Percentiles rank a stretch among this genome's conserved stretches.
Conservation (phyloP, 176 grass and related monocot genomes). For the Musa troglodytarum region DNA sequence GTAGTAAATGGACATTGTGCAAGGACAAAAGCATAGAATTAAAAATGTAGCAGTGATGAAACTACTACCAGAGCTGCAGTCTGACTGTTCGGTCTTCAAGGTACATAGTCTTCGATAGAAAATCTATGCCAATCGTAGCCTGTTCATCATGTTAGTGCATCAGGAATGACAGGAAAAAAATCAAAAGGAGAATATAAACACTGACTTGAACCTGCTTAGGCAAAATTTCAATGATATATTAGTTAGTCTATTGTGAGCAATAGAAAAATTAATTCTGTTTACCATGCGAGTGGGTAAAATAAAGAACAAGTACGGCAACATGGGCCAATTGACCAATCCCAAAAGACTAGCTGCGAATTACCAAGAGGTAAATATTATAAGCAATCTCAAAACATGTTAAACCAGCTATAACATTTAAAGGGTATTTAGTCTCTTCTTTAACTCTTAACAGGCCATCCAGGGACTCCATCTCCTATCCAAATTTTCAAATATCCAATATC, state of each 20-base stretch:
- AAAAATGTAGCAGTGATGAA: background rate
- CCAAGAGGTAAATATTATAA: background rate
- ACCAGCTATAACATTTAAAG: background rate
- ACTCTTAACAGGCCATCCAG: too few relatives aligned
- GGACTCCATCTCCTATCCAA: too few relatives aligned
- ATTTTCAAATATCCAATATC: too few relatives aligned
- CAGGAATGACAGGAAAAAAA: background rate
- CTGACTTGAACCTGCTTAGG: background rate
- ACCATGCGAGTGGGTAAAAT: background rate
- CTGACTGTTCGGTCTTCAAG: constrained; percentile 14
- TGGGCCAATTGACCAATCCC: too few relatives aligned
- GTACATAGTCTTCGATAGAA: constrained; percentile 19
- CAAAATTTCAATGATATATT: background rate
- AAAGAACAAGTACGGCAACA: background rate
- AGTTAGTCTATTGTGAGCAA: background rate
- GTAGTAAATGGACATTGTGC: background rate
- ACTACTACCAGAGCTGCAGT: constrained; percentile 5
- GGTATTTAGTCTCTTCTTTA: background rate
- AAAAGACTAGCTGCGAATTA: too few relatives aligned
- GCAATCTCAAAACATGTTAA: background rate
- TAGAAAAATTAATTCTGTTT: background rate
- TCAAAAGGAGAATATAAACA: background rate
- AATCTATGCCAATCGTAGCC: constrained; percentile 18
- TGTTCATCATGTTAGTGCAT: background rate
- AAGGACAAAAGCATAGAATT: background rate